phyloP scores from a whole-genome alignment of 2,329 filamentous ascomycete genomes.

The Exophiala mesophila region DNA sequence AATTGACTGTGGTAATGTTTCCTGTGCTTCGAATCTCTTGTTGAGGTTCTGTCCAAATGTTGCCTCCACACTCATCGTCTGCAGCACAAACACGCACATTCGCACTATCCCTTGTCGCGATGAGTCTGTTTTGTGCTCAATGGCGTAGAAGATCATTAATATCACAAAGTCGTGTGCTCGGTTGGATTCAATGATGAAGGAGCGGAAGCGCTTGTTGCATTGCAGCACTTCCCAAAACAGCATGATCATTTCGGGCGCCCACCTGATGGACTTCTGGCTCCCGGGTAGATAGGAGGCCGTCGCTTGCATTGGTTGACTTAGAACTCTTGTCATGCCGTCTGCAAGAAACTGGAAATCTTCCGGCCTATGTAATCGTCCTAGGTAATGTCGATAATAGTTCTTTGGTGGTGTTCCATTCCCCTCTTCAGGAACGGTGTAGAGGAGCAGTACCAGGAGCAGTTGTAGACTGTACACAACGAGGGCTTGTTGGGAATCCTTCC shows the following conservation, averaged over 20 bases:
- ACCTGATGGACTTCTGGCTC: conserved; percentile 71
- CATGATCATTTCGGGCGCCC: conserved; percentile 93
- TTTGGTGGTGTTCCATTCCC: conserved; percentile 62
- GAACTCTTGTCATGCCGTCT: conserved; percentile 85
- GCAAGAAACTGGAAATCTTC: conserved; percentile 98
- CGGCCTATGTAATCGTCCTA: conserved; percentile 81
- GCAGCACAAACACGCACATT: conserved; percentile 95
- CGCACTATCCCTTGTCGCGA: conserved; percentile 87
- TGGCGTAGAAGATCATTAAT: conserved; percentile 83
- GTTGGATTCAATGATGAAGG: conserved; percentile 95
- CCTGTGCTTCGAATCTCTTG: conserved; percentile 80
- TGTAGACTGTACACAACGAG: conserved; percentile 90
- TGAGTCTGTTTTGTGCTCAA: conserved; percentile 79
- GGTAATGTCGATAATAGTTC: conserved; percentile 90
- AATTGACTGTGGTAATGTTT: conserved; percentile 76
- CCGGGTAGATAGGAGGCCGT: conserved; percentile 85
- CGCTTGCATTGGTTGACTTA: conserved; percentile 75
- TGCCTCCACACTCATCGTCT: conserved; percentile 88
- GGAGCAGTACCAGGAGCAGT: conserved; percentile 74
- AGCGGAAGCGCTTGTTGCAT: conserved; percentile 94
- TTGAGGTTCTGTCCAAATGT: conserved; percentile 89
- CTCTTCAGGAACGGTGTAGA: conserved; percentile 83
- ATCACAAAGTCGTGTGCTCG: conserved; percentile 89
- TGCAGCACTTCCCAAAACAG: conserved; percentile 96
- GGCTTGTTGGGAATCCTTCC: conserved; percentile 84